These are phyloP conservation scores for Thermochaetoides thermophila DNA, from an alignment of 495 filamentous ascomycete species.

Conservation along the genomic window DNA sequence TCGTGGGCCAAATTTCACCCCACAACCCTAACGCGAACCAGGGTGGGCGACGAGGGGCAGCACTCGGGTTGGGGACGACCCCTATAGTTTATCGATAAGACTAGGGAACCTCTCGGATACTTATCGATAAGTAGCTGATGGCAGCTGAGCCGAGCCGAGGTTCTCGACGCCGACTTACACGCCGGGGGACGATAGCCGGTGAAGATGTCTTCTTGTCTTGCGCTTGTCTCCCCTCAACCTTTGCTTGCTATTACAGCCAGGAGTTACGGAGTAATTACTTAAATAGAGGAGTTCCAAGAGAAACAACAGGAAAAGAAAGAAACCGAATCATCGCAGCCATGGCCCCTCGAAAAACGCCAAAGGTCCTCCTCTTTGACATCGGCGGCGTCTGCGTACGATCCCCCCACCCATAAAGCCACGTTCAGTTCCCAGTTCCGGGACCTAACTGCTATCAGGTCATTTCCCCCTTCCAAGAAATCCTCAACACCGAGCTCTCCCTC, in stretches of 20 bases:
- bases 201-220: too few species aligned
- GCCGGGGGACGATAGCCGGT: too few species aligned
- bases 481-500: slow-evolving; percentile 66
- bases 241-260: background rate
- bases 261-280: slow-evolving; percentile 9
- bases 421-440: too few species aligned
- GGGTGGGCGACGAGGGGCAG: slow-evolving; percentile 13
- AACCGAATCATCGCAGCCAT: too few species aligned
- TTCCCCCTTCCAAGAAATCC: slow-evolving; percentile 83
- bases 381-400: slow-evolving; percentile 94
- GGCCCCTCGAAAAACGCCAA: slow-evolving; percentile 32
- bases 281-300: too few species aligned
- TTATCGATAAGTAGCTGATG: too few species aligned
- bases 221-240: too few species aligned
- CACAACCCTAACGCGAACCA: slow-evolving; percentile 19
- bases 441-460: slow-evolving; percentile 45
- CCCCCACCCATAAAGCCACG: too few species aligned
- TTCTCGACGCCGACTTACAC: too few species aligned
- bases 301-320: too few species aligned
- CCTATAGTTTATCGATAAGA: too few species aligned
- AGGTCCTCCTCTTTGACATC: slow-evolving; percentile 87
- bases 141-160: slow-evolving; percentile 9
- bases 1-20: slow-evolving; percentile 21
- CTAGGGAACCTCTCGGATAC: too few species aligned
- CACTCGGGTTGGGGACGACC: slow-evolving; percentile 10